These are phyloP conservation scores for Rhynchospora breviuscula DNA, from an alignment of 176 grass and related monocot genomes.

Conservation along the genomic window DNA sequence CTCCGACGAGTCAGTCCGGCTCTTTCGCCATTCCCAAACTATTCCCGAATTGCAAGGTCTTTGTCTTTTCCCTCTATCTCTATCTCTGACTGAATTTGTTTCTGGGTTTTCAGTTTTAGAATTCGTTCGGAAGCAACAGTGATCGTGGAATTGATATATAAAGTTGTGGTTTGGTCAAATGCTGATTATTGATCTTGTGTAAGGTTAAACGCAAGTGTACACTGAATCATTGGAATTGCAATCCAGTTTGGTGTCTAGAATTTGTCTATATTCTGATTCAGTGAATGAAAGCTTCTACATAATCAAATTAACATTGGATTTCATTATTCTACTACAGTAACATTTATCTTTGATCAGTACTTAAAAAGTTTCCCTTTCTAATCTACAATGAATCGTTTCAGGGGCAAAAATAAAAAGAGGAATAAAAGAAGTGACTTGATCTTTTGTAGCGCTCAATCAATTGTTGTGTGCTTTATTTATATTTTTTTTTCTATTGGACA, in stretches of 20 bases:
- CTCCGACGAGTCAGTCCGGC: slow-evolving; percentile 47
- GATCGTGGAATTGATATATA: not conserved
- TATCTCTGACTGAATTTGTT: slow-evolving; percentile 15
- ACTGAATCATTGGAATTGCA: not conserved
- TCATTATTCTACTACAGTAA: not conserved
- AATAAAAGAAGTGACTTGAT: not conserved
- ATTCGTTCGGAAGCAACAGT: not conserved
- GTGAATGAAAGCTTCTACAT: not conserved
- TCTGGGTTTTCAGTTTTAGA: not conserved
- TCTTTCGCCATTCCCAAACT: slow-evolving; percentile 89
- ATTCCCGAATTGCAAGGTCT: slow-evolving; percentile 87
- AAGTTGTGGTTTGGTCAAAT: not conserved
- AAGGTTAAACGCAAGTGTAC: not conserved
- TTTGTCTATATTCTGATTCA: not conserved
- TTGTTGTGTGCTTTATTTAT: slow-evolving; percentile 11
- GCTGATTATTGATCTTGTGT: not conserved
- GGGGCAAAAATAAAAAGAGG: not conserved
- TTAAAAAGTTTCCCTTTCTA: not conserved
- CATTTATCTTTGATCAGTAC: not conserved
- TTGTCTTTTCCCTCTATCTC: not conserved
- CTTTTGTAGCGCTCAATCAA: not conserved
- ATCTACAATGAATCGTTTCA: not conserved
- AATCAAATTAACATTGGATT: slow-evolving; percentile 10
- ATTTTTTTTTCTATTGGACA: slow-evolving; percentile 5
- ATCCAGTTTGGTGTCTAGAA: no score